phyloP scores from a whole-genome alignment of 2,329 filamentous ascomycete species.

The Penicillium sp. region DNA sequence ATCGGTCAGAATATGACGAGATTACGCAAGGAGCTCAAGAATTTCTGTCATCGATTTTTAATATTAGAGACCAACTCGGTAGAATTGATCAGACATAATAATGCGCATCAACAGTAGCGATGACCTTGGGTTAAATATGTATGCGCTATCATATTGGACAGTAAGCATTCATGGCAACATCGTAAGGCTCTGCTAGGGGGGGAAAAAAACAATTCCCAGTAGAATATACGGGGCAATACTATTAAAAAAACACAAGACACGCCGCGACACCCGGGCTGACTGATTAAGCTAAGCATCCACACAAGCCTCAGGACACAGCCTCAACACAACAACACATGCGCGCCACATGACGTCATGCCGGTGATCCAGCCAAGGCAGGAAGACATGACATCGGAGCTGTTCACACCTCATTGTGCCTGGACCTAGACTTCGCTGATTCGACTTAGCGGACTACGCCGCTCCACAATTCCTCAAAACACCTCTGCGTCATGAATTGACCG shows the following conservation, averaged over 20 bases:
- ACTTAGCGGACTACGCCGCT: background rate
- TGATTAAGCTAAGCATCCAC: background rate
- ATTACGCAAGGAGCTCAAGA: background rate
- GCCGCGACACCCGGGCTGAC: background rate
- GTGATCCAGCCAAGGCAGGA: background rate
- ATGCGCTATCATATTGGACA: too few relatives aligned
- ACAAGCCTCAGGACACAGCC: background rate
- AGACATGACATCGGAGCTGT: background rate
- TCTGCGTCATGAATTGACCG: conserved; percentile 16
- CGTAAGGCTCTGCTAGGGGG: too few relatives aligned
- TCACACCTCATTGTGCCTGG: conserved; percentile 1
- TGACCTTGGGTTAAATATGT: too few relatives aligned
- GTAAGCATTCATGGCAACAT: too few relatives aligned
- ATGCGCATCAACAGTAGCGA: too few relatives aligned
- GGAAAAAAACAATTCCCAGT: too few relatives aligned
- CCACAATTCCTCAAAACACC: conserved; percentile 4
- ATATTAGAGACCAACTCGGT: too few relatives aligned
- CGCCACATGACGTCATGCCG: background rate
- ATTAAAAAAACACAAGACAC: too few relatives aligned
- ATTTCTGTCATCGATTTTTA: too few relatives aligned
- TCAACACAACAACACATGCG: background rate
- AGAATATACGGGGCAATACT: too few relatives aligned
- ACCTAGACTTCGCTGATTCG: background rate
- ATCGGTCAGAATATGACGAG: background rate
- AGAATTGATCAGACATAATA: too few relatives aligned